Evolutionary conservation across 192 early-diverging fungal genomes (phyloP), one percentile per base, ranked within the genome.

Genomic region (Podila epigama): DNA sequence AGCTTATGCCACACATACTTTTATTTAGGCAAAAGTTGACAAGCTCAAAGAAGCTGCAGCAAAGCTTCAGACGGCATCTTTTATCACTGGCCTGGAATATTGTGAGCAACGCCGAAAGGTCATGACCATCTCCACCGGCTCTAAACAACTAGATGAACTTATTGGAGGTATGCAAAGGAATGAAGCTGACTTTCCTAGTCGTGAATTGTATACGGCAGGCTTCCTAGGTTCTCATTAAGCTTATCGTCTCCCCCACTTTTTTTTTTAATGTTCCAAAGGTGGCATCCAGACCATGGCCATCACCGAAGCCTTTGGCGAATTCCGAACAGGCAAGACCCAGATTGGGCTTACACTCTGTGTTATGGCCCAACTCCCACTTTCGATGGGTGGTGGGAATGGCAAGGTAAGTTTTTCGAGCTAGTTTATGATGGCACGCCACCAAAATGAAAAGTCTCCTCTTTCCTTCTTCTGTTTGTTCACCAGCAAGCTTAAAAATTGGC

Each of bases 271-370:
- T 37, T 50, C n/a, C n/a, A 13, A 34, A 85, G 87, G 93, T 9
- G 94, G 94, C 34, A 84, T 95, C 41, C 90, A 94, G 60, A 87
- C 89, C 10, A 90, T 91, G 87, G 86, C 89, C 15, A 92, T 96
- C 51, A 96, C 94, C 3, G 94, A 96, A 72, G 92, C 86, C 13
- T 96, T 95, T 81, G 93, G 94, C 13, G 92, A 94, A 70, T 95
- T 93, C 70, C 79, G 94, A 31, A 95, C 94, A 8, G 94, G 94
- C 1, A 95, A 95, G 63, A 95, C 93, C 2, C 93, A 95, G 71
- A 70, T 95, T 2, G 85, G 82, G 12, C 94, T 93, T 60, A 95
- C 94, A 0, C 70, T 95, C 12, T 92, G 91, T 68, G 92, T 94
- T 7, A 82, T 82, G 3, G 88, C 84, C 25, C 94, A 95, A 54